These are phyloP conservation scores for Euclidium syriacum DNA, from an alignment of 345 rosid genomes.

Conservation along the genomic window DNA sequence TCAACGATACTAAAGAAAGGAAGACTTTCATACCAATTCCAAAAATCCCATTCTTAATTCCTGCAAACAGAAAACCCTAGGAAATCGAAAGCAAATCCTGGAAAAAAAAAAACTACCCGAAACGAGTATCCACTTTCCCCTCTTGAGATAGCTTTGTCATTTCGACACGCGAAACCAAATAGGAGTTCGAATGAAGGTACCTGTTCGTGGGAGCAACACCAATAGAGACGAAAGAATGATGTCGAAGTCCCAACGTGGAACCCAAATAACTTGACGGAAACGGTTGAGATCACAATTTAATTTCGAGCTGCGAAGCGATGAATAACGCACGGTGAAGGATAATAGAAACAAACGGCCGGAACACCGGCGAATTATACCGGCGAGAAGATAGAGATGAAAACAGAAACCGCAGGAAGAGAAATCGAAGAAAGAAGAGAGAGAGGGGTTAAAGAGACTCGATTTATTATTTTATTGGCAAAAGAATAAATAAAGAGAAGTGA, in stretches of 20 bases:
- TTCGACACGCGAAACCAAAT: not conserved
- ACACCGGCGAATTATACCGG: not conserved
- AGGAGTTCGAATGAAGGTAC: not conserved
- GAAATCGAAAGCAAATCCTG: slow-evolving; percentile 8
- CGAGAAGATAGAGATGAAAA: not conserved
- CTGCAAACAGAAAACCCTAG: not conserved
- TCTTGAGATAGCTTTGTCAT: not conserved
- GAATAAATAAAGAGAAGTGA: slow-evolving; percentile 10
- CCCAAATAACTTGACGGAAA: not conserved
- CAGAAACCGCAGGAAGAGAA: not conserved
- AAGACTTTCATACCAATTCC: slow-evolving; percentile 3
- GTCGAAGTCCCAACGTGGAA: not conserved
- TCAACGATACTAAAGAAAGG: too few relatives aligned
- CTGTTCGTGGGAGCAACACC: slow-evolving; percentile 15
- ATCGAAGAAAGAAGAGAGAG: not conserved
- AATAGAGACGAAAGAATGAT: not conserved
- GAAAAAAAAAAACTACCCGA: not conserved
- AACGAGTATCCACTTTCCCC: not conserved
- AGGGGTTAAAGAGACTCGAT: slow-evolving; percentile 13
- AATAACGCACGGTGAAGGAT: not conserved
- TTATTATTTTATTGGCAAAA: not conserved
- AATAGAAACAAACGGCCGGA: not conserved
- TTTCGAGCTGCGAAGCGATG: not conserved
- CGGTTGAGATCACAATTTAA: not conserved
- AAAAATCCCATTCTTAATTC: not conserved